Evolutionary conservation across 805 yeast species (phyloP).

Genomic region (Debaryomyces maramus): DNA sequence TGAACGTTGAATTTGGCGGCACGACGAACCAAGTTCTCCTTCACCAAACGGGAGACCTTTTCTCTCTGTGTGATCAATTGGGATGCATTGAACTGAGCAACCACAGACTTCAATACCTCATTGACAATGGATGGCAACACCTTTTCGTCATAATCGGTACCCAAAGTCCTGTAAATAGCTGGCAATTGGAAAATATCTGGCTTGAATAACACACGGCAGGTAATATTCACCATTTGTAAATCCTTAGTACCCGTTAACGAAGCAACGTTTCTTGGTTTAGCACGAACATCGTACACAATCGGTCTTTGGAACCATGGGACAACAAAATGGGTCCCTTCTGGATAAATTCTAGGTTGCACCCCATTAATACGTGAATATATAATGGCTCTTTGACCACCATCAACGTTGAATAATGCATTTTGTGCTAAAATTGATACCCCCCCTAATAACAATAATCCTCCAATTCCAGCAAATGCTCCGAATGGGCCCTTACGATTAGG

Average conservation of each 20-base stretch:
- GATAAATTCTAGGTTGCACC: constrained; percentile 75
- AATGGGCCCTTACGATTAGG: constrained; percentile 34
- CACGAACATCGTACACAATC: constrained; percentile 89
- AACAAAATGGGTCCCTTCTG: constrained; percentile 93
- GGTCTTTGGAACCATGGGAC: constrained; percentile 96
- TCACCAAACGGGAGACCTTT: constrained; percentile 85
- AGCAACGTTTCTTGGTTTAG: constrained; percentile 94
- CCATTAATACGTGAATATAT: constrained; percentile 87
- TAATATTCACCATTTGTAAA: constrained; percentile 97
- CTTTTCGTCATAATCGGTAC: constrained; percentile 93
- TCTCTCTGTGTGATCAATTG: constrained; percentile 99
- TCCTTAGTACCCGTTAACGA: constrained; percentile 98
- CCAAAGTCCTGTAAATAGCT: constrained; percentile 84
- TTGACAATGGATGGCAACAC: constrained; percentile 97
- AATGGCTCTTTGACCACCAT: constrained; percentile 98
- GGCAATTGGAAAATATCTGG: constrained; percentile 83
- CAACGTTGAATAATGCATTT: constrained; percentile 61
- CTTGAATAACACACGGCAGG: constrained; percentile 94
- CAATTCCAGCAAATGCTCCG: constrained; percentile 42
- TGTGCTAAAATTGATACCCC: constrained; percentile 42
- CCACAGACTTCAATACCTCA: constrained; percentile 94
- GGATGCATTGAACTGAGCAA: constrained; percentile 97
- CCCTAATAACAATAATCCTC: constrained; percentile 41
- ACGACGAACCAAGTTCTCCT: constrained; percentile 87
- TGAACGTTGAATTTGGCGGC: constrained; percentile 85